Conservation (phyloP, 306 rosid genomes). For the Lathyrus tuberosus region DNA sequence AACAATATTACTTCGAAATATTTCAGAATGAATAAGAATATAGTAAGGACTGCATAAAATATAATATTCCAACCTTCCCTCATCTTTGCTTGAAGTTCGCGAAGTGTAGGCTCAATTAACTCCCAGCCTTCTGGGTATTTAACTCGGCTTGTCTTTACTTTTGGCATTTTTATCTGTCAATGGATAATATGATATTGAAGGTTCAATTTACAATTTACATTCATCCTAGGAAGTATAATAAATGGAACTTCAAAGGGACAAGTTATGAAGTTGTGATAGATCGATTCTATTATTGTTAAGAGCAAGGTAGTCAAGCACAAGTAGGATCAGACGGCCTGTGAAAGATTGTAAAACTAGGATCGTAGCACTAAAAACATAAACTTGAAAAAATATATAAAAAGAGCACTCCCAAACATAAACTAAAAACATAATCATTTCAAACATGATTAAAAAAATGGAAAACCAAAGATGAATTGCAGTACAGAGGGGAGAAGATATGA, state of each 20-base stretch:
- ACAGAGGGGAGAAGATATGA: no score
- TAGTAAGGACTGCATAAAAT: not conserved
- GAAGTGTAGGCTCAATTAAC: conserved; percentile 86
- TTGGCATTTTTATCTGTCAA: conserved; percentile 68
- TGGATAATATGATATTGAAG: conserved; percentile 13
- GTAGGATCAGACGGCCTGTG: no score
- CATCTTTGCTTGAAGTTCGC: conserved; percentile 94
- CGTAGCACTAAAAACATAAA: no score
- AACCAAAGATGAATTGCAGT: no score
- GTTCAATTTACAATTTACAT: conserved; percentile 26
- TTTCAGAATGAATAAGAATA: conserved; percentile 13
- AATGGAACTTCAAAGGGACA: conserved; percentile 1
- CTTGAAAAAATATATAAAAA: no score
- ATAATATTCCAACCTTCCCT: conserved; percentile 70
- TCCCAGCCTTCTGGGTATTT: conserved; percentile 97
- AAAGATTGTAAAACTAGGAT: no score
- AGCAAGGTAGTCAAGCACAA: no score
- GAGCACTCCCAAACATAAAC: no score
- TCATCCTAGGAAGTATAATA: conserved; percentile 5
- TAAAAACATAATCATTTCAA: no score
- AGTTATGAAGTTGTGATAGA: conserved; percentile 14
- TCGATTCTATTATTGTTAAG: no score
- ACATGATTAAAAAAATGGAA: no score
- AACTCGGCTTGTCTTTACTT: conserved; percentile 89
- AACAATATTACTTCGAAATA: conserved; percentile 29